Conservation (phyloP, 495 filamentous ascomycete species). For the Penicillium samsonianum region DNA sequence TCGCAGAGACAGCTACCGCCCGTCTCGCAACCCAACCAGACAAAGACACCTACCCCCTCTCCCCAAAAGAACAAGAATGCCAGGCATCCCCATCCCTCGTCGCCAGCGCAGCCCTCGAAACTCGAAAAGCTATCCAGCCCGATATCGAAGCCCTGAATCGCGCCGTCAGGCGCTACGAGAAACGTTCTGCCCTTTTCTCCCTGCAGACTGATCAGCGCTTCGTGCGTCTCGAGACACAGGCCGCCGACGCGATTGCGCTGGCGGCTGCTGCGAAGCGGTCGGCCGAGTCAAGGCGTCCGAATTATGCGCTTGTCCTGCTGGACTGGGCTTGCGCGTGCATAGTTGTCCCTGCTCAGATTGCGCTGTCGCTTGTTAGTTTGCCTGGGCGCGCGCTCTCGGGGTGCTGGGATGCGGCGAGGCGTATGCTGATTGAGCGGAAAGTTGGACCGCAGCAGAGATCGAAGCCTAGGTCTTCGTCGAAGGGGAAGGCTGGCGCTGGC, state of each 20-base stretch:
- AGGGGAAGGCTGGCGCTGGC: neutral
- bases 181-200: constrained; percentile 69
- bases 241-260: constrained; percentile 76
- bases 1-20: constrained; percentile 42
- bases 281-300: constrained; percentile 16
- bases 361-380: constrained; percentile 26
- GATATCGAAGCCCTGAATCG: constrained; percentile 89
- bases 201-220: constrained; percentile 77
- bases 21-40: constrained; percentile 17
- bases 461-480: constrained; percentile 17
- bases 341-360: constrained; percentile 32
- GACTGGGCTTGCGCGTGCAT: constrained; percentile 35
- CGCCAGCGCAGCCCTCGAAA: constrained; percentile 57
- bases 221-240: constrained; percentile 62
- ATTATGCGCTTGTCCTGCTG: constrained; percentile 26
- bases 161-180: constrained; percentile 92
- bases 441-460: constrained; percentile 1
- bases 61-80: constrained; percentile 6
- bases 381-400: constrained; percentile 26
- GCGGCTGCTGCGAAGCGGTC: constrained; percentile 70
- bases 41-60: neutral
- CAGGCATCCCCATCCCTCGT: constrained; percentile 33
- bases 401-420: constrained; percentile 21
- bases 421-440: constrained; percentile 11
- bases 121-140: constrained; percentile 67